Evolutionary conservation across 139 green algal species (phyloP).

Genomic region (Chlamydomonas sphaeroides): DNA sequence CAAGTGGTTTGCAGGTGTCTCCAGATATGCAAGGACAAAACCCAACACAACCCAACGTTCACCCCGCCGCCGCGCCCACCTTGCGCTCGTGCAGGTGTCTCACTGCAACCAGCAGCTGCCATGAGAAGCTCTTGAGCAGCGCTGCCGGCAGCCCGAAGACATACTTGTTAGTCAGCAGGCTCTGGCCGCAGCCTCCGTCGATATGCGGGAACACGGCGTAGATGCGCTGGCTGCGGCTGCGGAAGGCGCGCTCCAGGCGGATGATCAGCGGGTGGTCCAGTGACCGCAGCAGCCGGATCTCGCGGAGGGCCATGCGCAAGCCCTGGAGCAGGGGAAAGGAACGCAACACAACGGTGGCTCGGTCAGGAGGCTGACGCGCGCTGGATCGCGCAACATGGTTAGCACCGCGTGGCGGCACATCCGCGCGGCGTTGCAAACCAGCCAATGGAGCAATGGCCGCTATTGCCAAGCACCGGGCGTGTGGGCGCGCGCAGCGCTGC

Average conservation of each 20-base stretch:
- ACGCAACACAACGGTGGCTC: no score
- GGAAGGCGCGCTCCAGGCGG: slow-evolving; percentile 12
- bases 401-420: no score
- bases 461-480: no score
- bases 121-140: slow-evolving; percentile 20
- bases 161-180: not conserved
- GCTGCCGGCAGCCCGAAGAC: not conserved
- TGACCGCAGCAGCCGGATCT: slow-evolving; percentile 14
- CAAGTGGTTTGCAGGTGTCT: no score
- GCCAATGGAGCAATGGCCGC: no score
- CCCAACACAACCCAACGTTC: slow-evolving; percentile 45
- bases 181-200: not conserved
- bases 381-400: no score
- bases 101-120: slow-evolving; percentile 35
- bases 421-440: no score
- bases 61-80: not conserved
- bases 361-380: no score
- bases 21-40: no score
- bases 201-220: slow-evolving; percentile 36
- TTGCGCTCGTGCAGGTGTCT: slow-evolving; percentile 21
- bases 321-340: slow-evolving; percentile 11
- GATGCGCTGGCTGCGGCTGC: not conserved
- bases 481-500: no score
- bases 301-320: not conserved
- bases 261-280: slow-evolving; percentile 30